phyloP scores from a whole-genome alignment of 2,329 filamentous ascomycete genomes.

The Xylariomycetidae sp. region DNA sequence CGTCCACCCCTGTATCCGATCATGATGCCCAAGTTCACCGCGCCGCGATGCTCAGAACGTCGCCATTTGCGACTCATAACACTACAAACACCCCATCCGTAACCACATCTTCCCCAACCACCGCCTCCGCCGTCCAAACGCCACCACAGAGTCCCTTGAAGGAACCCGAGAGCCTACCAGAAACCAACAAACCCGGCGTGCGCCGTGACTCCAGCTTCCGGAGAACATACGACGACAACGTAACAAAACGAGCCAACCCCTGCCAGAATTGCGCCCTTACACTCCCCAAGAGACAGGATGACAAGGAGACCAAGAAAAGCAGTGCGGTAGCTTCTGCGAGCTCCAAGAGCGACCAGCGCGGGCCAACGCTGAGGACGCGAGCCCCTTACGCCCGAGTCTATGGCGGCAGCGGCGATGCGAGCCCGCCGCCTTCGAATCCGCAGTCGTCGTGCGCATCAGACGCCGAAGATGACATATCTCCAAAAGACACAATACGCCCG shows the following conservation, averaged over 20 bases:
- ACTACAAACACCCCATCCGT: no score
- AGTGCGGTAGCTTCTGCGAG: slow-evolving; percentile 21
- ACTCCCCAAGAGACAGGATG: slow-evolving; percentile 46
- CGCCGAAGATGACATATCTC: slow-evolving; percentile 40
- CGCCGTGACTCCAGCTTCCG: slow-evolving; percentile 56
- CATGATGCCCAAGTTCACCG: slow-evolving; percentile 39
- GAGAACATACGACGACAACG: slow-evolving; percentile 61
- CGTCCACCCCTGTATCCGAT: slow-evolving; percentile 39
- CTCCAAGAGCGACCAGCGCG: slow-evolving; percentile 34
- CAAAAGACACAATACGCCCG: slow-evolving; percentile 18
- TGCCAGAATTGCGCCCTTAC: slow-evolving; percentile 68
- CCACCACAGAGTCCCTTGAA: slow-evolving; percentile 53
- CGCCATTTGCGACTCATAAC: no score
- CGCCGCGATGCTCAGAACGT: slow-evolving; percentile 37
- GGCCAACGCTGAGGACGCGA: slow-evolving; percentile 56
- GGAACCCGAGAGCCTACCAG: slow-evolving; percentile 26
- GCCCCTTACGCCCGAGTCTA: slow-evolving; percentile 57
- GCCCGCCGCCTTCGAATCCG: slow-evolving; percentile 49
- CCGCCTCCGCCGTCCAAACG: slow-evolving; percentile 46
- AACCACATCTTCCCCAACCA: slow-evolving; percentile 17
- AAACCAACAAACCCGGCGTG: slow-evolving; percentile 16
- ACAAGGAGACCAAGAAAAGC: slow-evolving; percentile 16
- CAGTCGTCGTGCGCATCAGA: slow-evolving; percentile 44
- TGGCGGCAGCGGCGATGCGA: slow-evolving; percentile 37
- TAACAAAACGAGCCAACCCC: slow-evolving; percentile 57